Percentiles rank a stretch among this genome's conserved stretches.
Conservation (phyloP, 1,284 basidiomycete species). For the Leucoagaricus sp. region DNA sequence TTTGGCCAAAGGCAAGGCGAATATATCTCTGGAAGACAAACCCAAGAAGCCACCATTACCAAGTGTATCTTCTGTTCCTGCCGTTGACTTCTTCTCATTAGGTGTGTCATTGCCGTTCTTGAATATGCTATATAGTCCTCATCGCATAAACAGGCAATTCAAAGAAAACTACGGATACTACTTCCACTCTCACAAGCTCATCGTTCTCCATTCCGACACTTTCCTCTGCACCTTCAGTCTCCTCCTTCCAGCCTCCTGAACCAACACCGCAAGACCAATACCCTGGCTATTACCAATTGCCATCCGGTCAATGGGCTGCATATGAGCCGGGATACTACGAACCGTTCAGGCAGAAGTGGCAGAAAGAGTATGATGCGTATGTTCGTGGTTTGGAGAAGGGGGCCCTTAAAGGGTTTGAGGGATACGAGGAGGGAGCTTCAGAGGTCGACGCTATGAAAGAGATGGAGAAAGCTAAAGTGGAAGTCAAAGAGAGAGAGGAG, state of each 20-base stretch:
- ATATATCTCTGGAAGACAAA: conserved; percentile 62
- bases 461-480: conserved; percentile 72
- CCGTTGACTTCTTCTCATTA: conserved; percentile 69
- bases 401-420: conserved; percentile 65
- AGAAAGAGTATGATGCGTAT: conserved; percentile 66
- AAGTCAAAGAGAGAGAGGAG: conserved; percentile 71
- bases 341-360: conserved; percentile 72
- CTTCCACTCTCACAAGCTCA: conserved; percentile 14
- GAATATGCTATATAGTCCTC: neutral
- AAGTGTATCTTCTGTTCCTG: conserved; percentile 34
- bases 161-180: conserved; percentile 20
- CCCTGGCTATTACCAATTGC: conserved; percentile 87
- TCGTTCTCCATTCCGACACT: conserved; percentile 30
- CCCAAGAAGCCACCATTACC: conserved; percentile 25
- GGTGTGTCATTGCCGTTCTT: conserved; percentile 25
- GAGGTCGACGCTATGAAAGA: conserved; percentile 71
- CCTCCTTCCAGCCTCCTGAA: conserved; percentile 74
- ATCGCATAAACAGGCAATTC: neutral
- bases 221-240: conserved; percentile 70
- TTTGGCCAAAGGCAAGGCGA: conserved; percentile 56
- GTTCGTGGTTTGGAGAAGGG: conserved; percentile 73
- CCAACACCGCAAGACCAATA: conserved; percentile 78
- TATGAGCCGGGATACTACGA: conserved; percentile 79
- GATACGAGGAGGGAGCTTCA: conserved; percentile 50
- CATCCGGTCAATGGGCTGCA: conserved; percentile 78